Conservation (phyloP, 352 stramenopile genomes). For the Phytophthora podocarpi region DNA sequence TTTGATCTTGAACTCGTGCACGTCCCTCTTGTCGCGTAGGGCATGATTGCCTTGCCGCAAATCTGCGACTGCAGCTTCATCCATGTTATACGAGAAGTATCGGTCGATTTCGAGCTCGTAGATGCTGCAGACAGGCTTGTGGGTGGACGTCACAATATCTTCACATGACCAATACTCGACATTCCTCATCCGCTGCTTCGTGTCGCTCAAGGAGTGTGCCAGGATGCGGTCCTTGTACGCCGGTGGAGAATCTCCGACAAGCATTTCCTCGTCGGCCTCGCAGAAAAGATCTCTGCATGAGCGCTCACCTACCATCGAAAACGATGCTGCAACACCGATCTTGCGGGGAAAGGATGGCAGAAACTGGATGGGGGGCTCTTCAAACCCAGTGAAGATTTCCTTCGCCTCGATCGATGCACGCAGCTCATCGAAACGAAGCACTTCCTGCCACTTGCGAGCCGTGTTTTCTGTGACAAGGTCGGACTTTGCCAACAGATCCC, state of each 20-base stretch:
- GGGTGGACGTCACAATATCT: slow-evolving; percentile 60
- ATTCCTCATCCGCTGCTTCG: slow-evolving; percentile 58
- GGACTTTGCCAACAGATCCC: slow-evolving; percentile 65
- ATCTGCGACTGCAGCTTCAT: slow-evolving; percentile 53
- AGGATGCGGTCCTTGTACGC: slow-evolving; percentile 83
- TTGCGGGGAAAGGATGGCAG: slow-evolving; percentile 76
- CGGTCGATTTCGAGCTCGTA: slow-evolving; percentile 81
- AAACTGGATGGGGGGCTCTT: slow-evolving; percentile 79
- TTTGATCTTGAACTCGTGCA: slow-evolving; percentile 77
- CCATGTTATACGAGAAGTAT: slow-evolving; percentile 73
- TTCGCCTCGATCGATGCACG: slow-evolving; percentile 75
- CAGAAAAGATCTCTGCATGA: slow-evolving; percentile 64
- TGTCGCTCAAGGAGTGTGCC: slow-evolving; percentile 69
- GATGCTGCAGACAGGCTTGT: slow-evolving; percentile 76
- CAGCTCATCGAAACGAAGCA: slow-evolving; percentile 78
- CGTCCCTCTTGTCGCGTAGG: slow-evolving; percentile 60
- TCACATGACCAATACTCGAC: slow-evolving; percentile 75
- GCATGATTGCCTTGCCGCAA: slow-evolving; percentile 52
- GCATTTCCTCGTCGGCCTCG: slow-evolving; percentile 38
- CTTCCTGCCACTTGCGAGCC: slow-evolving; percentile 68
- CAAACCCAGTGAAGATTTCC: slow-evolving; percentile 87
- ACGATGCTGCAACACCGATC: slow-evolving; percentile 58
- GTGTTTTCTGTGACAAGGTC: slow-evolving; percentile 66
- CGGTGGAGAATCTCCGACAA: slow-evolving; percentile 37
- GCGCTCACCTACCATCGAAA: slow-evolving; percentile 69